A percentile compares a stretch with the other conserved stretches of the same genome.
Evolutionary conservation across 176 grass and related monocot species (phyloP).

Genomic region (Triticum monococcum): DNA sequence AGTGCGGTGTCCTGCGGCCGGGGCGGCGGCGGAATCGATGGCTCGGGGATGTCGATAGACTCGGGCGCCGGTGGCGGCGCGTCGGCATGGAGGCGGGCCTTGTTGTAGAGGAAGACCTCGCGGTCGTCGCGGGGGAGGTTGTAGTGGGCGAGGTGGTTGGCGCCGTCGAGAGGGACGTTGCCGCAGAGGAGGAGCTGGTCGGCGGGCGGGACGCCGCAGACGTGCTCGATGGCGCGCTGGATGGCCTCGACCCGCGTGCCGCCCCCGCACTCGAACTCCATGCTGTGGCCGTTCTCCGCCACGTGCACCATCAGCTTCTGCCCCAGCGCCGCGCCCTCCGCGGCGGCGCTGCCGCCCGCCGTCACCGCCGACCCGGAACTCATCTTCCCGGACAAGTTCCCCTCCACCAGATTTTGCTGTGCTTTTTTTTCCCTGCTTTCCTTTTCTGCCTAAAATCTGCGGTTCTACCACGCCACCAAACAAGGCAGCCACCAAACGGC

Average conservation of each 20-base stretch:
- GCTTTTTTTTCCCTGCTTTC: neutral
- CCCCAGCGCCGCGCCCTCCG: slow-evolving; percentile 50
- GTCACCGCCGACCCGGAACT: slow-evolving; percentile 84
- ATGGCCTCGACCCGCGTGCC: slow-evolving; percentile 63
- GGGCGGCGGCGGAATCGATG: slow-evolving; percentile 49
- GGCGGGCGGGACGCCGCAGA: slow-evolving; percentile 49
- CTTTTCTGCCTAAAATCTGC: slow-evolving; percentile 39
- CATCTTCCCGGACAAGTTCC: slow-evolving; percentile 48
- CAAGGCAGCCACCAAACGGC: slow-evolving; percentile 24
- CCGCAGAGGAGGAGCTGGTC: slow-evolving; percentile 87
- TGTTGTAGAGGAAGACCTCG: slow-evolving; percentile 96
- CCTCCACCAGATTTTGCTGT: neutral
- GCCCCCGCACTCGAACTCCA: slow-evolving; percentile 86
- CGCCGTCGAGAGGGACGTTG: slow-evolving; percentile 68
- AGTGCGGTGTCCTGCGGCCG: slow-evolving; percentile 39
- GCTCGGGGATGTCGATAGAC: slow-evolving; percentile 55
- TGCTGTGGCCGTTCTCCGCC: slow-evolving; percentile 89
- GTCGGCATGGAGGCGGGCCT: slow-evolving; percentile 55
- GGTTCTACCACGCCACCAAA: slow-evolving; percentile 36
- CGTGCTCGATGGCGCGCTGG: slow-evolving; percentile 56
- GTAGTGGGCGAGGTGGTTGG: slow-evolving; percentile 67
- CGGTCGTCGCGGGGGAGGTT: slow-evolving; percentile 79
- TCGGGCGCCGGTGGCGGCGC: slow-evolving; percentile 54
- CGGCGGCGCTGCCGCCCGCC: slow-evolving; percentile 39
- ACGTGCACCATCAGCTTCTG: slow-evolving; percentile 78